Conservation (phyloP, 768 basidiomycete genomes). For the Coprinellus micaceus region DNA sequence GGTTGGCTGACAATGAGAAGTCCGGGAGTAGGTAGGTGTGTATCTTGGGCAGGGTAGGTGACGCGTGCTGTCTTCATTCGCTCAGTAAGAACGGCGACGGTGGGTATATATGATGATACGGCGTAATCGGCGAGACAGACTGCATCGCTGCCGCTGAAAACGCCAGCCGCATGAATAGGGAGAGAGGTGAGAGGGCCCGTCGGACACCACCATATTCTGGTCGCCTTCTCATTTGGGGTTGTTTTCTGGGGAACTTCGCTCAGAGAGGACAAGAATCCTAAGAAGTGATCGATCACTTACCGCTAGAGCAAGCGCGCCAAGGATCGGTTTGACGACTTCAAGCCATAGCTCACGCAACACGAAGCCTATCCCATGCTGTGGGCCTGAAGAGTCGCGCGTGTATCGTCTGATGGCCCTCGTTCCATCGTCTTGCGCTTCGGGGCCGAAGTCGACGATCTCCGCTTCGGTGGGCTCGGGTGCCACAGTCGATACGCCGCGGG, state of each 20-base stretch:
- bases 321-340: constrained; percentile 1
- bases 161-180: constrained; percentile 7
- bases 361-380: not conserved
- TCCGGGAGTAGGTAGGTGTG: not conserved
- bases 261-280: not conserved
- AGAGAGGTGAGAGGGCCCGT: constrained; percentile 7
- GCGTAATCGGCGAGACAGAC: constrained; percentile 1
- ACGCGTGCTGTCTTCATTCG: not conserved
- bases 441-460: no score
- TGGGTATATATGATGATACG: constrained; percentile 14
- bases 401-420: not conserved
- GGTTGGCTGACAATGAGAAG: constrained; percentile 10
- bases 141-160: not conserved
- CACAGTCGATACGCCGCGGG: not conserved
- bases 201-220: constrained; percentile 10
- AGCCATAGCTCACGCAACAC: not conserved
- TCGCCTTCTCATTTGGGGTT: not conserved
- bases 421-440: not conserved
- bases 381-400: no score
- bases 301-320: not conserved
- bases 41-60: not conserved
- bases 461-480: not conserved
- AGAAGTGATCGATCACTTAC: not conserved
- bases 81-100: constrained; percentile 2
- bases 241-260: not conserved